Evolutionary conservation across 208 protist species (phyloP), one percentile per base, ranked within the genome.

Genomic region (Crithidia fasciculata): DNA sequence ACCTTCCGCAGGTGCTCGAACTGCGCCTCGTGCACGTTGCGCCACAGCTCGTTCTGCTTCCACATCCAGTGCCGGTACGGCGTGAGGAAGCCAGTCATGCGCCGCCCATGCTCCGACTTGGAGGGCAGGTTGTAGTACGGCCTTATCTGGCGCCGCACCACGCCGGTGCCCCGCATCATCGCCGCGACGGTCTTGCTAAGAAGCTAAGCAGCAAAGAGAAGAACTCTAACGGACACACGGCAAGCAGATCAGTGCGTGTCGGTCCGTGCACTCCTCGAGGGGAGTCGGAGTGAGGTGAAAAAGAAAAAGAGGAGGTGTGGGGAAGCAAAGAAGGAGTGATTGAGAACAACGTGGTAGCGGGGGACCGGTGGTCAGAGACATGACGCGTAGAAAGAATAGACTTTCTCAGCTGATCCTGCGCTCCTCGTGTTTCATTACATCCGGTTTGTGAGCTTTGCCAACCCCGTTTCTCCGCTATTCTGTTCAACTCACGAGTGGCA

Each of bases 31-130:
- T 97, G 91, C 44, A 97, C 90, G 62, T 96, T 95, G 41, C 93
- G 89, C 89, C 89, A 97, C 37, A 97, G 81, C 80, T 97, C 93
- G 66, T 96, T 96, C 77, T 97, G 93, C 75, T 96, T 97, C 91
- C 93, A 97, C 89, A 95, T 94, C 90, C 91, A 97, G 69, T 95
- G 91, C 13, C 90, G 88, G 69, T 97, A 97, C 4, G 93, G 93
- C 28, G 90, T 95, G 56, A 96, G 73, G 58, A 95, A 96, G 36
- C 90, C 90, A n/a, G 91, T 96, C 89, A 96, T 95, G 63, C 86
- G 87, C 37, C 91, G 80, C 37, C 93, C 93, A 52, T 95, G 80
- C 58, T 90, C 87, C 53, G 88, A 92, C 76, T 93, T 94, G 64
- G 88, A 94, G 19, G 92, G 87, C 40, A 97, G 80, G 69, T 97